phyloP scores from a whole-genome alignment of 192 early-diverging fungal species.

The Geranomyces michiganensis region DNA sequence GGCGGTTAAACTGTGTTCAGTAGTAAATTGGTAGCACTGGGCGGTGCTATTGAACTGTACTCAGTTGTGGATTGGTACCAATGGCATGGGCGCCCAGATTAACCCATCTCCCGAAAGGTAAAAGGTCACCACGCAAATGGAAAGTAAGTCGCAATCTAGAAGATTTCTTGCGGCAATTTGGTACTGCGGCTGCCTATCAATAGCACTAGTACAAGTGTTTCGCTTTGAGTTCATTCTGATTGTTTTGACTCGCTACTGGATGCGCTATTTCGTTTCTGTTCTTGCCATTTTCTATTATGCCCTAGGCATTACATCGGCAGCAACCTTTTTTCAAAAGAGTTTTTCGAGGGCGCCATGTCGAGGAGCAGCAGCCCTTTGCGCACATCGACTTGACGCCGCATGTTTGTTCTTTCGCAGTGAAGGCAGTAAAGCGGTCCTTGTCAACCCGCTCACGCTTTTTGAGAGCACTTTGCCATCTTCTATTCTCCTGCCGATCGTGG shows the following conservation, averaged over 20 bases:
- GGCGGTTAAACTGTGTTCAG: no score
- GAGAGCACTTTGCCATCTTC: no score
- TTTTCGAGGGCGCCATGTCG: no score
- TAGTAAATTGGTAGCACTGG: neutral
- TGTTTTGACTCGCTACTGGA: slow-evolving; percentile 11
- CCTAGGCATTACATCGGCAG: no score
- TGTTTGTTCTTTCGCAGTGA: no score
- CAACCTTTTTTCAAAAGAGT: no score
- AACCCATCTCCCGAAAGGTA: slow-evolving; percentile 9
- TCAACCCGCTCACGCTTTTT: no score
- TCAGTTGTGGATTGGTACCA: slow-evolving; percentile 10
- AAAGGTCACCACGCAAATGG: neutral
- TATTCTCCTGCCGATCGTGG: no score
- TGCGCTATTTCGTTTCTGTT: neutral
- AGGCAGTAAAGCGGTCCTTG: no score
- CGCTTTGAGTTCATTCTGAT: slow-evolving; percentile 24
- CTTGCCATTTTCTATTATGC: no score
- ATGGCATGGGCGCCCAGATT: slow-evolving; percentile 1
- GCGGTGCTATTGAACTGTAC: neutral
- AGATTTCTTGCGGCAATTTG: slow-evolving; percentile 5
- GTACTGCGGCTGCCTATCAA: neutral
- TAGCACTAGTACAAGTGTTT: slow-evolving; percentile 16
- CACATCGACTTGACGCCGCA: no score
- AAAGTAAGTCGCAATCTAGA: neutral
- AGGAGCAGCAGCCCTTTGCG: no score